Base-by-base conservation (phyloP, 257 asterid genomes). In the Cinchona pubescens region DNA sequence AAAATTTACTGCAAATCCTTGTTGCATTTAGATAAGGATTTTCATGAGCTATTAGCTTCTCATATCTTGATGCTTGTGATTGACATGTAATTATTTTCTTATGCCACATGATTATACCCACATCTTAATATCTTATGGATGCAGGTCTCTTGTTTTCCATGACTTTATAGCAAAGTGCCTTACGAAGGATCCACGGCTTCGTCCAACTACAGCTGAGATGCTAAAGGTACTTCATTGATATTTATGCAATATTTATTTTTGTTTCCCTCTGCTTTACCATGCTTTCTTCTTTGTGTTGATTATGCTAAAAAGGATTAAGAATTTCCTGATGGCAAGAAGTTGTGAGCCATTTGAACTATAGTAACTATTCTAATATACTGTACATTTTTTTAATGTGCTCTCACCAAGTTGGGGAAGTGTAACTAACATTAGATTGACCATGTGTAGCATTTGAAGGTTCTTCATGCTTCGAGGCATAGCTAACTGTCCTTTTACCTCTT, bases 81-180 rank as follows among this genome's bases (percentile, higher is more conserved):
- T 79, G 9, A 16, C 21, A 59, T 61, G 6, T n/a, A 32, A 48
- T 25, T 38, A 51, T 51, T 19, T 10, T 60, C n/a, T 42, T 53
- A 32, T 43, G 45, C 53, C 23, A 51, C 18, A 37, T 34, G 53
- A 14, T 2, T 19, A 82, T 29, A n/a, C n/a, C n/a, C 70, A 72
- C 71, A 55, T 67, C 67, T 72, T 58, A 56, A 71, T 77, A 49
- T 53, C 64, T 79, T 58, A 43, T 71, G 78, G 72, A 76, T 79
- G 21, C 85, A 94, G 99, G 99, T 92, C 99, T 70, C 97, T 95
- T 78, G 88, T 92, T 80, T 95, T 95, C 86, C 99, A 95, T 81
- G 99, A 95, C 83, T 95, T 95, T 77, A 84, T 95, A 43, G 98
- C 99, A 23, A 95, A 90, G 81, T 88, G 99, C 80, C 94, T 95